A percentile compares a stretch with the other conserved stretches of the same genome.
Conservation (phyloP, 441 rosid species). For the Adansonia madagascariensis region DNA sequence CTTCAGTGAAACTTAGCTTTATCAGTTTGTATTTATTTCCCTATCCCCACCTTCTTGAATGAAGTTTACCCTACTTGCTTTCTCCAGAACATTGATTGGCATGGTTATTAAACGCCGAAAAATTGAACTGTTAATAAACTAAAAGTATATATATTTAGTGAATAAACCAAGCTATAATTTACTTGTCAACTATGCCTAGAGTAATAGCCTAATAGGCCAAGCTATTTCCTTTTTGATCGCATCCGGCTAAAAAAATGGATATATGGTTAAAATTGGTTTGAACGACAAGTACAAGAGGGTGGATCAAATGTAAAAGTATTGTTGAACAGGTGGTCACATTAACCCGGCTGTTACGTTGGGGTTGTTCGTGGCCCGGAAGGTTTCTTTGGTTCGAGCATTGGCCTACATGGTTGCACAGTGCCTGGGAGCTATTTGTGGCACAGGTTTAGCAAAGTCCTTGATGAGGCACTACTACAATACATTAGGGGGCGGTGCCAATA, state of each 20-base stretch:
- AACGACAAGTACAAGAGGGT: no score
- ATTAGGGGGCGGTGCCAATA: conserved; percentile 43
- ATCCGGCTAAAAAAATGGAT: no score
- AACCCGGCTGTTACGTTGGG: conserved; percentile 48
- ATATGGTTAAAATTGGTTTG: no score
- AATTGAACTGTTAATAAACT: no score
- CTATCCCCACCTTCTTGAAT: background rate
- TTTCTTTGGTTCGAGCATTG: conserved; percentile 42
- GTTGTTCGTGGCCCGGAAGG: conserved; percentile 40
- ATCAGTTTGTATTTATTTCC: background rate
- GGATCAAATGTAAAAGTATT: background rate
- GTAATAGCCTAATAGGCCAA: background rate
- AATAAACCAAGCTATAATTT: background rate
- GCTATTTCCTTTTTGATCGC: no score
- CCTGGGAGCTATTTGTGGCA: conserved; percentile 45
- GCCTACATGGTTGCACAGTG: conserved; percentile 43
- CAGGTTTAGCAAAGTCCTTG: conserved; percentile 38
- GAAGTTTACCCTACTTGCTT: background rate
- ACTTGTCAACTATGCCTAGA: background rate
- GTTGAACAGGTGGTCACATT: conserved; percentile 42
- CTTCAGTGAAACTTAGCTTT: background rate
- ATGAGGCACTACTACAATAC: conserved; percentile 33
- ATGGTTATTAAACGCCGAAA: background rate
- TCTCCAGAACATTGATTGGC: background rate
- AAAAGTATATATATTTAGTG: background rate